Evolutionary conservation across 148 eudicot species (phyloP).

Genomic region (Mesembryanthemum crystallinum): DNA sequence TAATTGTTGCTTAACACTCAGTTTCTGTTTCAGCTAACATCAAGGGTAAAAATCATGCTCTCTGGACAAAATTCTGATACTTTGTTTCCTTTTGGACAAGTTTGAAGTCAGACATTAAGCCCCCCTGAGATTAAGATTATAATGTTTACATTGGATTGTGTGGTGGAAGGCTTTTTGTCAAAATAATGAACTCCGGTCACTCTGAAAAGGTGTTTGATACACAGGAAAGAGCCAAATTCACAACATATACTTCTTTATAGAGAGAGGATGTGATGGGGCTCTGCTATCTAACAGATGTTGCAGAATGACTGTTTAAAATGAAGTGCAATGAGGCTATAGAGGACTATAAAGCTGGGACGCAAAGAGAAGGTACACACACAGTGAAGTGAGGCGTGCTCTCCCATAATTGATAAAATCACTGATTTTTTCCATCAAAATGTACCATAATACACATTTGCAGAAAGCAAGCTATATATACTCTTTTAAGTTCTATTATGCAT

Average conservation of each 20-base stretch:
- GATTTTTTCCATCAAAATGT: too few relatives aligned
- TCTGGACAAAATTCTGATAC: neutral
- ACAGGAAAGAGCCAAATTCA: neutral
- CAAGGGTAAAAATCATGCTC: neutral
- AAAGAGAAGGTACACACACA: too few relatives aligned
- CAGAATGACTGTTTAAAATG: neutral
- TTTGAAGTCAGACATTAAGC: neutral
- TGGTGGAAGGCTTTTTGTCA: neutral
- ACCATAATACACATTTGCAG: neutral
- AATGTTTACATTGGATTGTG: neutral
- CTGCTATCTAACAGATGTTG: neutral
- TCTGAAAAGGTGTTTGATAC: neutral
- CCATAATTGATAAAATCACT: too few relatives aligned
- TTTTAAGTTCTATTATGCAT: neutral
- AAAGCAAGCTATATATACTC: neutral
- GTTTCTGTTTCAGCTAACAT: neutral
- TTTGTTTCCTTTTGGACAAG: neutral
- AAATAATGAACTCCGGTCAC: neutral
- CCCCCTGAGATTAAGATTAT: neutral
- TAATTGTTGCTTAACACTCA: neutral
- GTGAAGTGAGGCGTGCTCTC: too few relatives aligned
- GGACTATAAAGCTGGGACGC: too few relatives aligned
- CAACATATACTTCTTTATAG: neutral
- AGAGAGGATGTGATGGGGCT: neutral
- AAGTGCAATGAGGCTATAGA: too few relatives aligned